Conservation (phyloP, 257 asterid species). For the Fraxinus pennsylvanica region DNA sequence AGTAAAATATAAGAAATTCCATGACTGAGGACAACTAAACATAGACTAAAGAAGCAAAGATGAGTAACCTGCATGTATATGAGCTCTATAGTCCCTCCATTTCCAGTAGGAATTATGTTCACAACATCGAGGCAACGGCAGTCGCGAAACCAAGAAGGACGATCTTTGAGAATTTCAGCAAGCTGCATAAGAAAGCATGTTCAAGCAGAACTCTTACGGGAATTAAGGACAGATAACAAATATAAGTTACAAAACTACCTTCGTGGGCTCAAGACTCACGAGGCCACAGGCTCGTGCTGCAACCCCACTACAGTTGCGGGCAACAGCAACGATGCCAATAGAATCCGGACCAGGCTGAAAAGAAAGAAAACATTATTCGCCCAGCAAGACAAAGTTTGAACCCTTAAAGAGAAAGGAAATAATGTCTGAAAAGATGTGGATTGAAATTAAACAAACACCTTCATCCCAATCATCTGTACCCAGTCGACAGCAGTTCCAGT, state of each 20-base stretch:
- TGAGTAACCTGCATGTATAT: slow-evolving; percentile 75
- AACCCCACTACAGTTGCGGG: slow-evolving; percentile 94
- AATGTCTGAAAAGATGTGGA: not conserved
- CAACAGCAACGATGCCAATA: slow-evolving; percentile 93
- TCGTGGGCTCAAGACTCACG: slow-evolving; percentile 96
- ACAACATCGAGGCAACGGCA: slow-evolving; percentile 81
- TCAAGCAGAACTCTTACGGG: not conserved
- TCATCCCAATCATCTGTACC: slow-evolving; percentile 99
- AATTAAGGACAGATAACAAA: not conserved
- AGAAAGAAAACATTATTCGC: not conserved
- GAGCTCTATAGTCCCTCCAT: slow-evolving; percentile 92
- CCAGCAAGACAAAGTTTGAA: not conserved
- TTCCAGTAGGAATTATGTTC: slow-evolving; percentile 77
- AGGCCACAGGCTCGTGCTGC: slow-evolving; percentile 99
- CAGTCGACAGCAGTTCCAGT: slow-evolving; percentile 99
- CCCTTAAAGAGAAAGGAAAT: not conserved
- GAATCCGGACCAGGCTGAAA: slow-evolving; percentile 99
- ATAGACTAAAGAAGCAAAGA: not conserved
- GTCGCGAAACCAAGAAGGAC: slow-evolving; percentile 90
- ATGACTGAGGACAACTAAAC: not conserved
- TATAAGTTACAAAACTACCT: slow-evolving; percentile 46
- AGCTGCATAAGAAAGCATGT: slow-evolving; percentile 47
- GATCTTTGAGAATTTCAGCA: slow-evolving; percentile 94
- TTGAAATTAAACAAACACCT: slow-evolving; percentile 44
- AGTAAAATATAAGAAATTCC: not conserved